Evolutionary conservation across 257 asterid genomes (phyloP).

Genomic region (Capsicum pubescens): DNA sequence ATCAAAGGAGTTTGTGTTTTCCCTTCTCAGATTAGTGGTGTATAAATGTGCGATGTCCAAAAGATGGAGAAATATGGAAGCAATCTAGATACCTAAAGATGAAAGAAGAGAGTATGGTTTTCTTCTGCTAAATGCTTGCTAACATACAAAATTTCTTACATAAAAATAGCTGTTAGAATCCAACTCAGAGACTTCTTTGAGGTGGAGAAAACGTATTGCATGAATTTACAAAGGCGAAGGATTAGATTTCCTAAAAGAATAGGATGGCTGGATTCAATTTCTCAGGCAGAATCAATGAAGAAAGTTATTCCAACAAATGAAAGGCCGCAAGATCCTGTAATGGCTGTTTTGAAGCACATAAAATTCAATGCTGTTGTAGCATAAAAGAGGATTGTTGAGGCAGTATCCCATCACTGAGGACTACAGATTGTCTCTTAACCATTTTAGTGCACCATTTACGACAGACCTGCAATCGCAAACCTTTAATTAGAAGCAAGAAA

Average conservation of each 20-base stretch:
- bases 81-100: no score
- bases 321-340: constrained; percentile 27
- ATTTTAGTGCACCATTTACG: constrained; percentile 29
- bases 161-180: constrained; percentile 23
- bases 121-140: constrained; percentile 3
- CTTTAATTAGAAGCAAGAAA: constrained; percentile 7
- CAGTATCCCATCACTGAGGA: neutral
- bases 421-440: constrained; percentile 29
- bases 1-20: neutral
- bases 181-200: neutral
- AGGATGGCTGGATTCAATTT: neutral
- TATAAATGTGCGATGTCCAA: no score
- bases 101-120: neutral
- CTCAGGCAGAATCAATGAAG: neutral
- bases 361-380: constrained; percentile 1
- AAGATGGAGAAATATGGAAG: neutral
- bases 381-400: constrained; percentile 14
- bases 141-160: constrained; percentile 25
- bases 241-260: constrained; percentile 24
- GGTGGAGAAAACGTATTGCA: neutral
- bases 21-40: neutral
- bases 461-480: constrained; percentile 25
- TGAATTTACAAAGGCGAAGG: constrained; percentile 27
- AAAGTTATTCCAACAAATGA: neutral
- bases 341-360: constrained; percentile 4